phyloP scores from a whole-genome alignment of 2,329 filamentous ascomycete genomes.

The Pseudopyrenochaeta lycopersici region DNA sequence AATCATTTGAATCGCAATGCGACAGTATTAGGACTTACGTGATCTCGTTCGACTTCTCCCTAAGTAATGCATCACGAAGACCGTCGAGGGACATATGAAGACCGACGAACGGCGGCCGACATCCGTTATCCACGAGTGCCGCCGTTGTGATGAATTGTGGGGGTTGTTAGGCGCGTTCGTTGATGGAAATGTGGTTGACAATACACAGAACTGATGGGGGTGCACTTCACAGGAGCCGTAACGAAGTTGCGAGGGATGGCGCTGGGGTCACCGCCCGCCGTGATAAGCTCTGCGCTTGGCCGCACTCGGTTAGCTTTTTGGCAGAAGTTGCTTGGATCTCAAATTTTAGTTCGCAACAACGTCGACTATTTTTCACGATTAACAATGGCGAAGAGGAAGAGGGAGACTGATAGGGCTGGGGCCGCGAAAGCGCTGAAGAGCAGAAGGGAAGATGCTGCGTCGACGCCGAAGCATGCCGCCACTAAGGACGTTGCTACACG shows the following conservation, averaged over 20 bases:
- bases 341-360: conserved; percentile 16
- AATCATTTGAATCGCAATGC: conserved; percentile 38
- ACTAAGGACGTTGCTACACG: conserved; percentile 20
- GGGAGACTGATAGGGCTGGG: conserved; percentile 30
- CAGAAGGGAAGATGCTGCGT: conserved; percentile 31
- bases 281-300: conserved; percentile 38
- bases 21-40: conserved; percentile 53
- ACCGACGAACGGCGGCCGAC: conserved; percentile 51
- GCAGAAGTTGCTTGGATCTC: conserved; percentile 33
- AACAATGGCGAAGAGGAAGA: conserved; percentile 49
- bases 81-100: conserved; percentile 60
- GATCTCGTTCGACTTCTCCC: conserved; percentile 54
- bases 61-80: conserved; percentile 52
- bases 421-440: conserved; percentile 36
- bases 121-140: conserved; percentile 58
- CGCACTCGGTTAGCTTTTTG: conserved; percentile 24
- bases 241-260: too few relatives aligned
- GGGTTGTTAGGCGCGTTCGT: conserved; percentile 36
- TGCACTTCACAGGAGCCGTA: conserved; percentile 5
- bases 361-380: conserved; percentile 14
- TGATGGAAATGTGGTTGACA: conserved; percentile 46
- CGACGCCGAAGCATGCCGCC: conserved; percentile 26
- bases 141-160: conserved; percentile 51
- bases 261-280: conserved; percentile 22
- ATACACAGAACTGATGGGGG: conserved; percentile 41